Conservation (phyloP, 2,329 filamentous ascomycete species). For the Penicillium hordei region DNA sequence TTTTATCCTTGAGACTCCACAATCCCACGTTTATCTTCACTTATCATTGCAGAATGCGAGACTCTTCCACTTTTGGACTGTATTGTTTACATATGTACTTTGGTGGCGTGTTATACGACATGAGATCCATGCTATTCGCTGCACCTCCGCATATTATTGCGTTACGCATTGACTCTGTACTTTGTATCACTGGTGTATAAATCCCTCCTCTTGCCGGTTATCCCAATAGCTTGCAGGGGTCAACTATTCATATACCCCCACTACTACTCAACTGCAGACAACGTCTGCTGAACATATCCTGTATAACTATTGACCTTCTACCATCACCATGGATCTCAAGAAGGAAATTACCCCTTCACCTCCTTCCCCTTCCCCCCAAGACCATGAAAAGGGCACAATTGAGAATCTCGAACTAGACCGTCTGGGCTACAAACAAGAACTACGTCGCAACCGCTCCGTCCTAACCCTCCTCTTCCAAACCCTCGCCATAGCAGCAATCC, state of each 20-base stretch:
- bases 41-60: neutral
- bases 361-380: neutral
- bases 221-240: neutral
- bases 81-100: neutral
- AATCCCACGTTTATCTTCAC: neutral
- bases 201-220: neutral
- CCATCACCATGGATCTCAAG: neutral
- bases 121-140: neutral
- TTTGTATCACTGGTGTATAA: neutral
- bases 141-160: neutral
- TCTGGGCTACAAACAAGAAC: conserved; percentile 60
- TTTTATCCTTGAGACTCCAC: neutral
- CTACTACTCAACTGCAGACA: neutral
- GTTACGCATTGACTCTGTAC: neutral
- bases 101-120: neutral
- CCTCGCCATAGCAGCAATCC: conserved; percentile 61
- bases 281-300: neutral
- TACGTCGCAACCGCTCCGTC: conserved; percentile 60
- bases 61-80: neutral
- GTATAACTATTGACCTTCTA: neutral
- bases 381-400: conserved; percentile 19
- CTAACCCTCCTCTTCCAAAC: conserved; percentile 62
- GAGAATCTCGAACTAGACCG: conserved; percentile 37
- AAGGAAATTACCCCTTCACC: neutral
- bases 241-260: neutral